Percentiles rank a stretch among this genome's conserved stretches.
Evolutionary conservation across 1,284 basidiomycete genomes (phyloP).

Genomic region (Cutaneotrichosporon curvatum): DNA sequence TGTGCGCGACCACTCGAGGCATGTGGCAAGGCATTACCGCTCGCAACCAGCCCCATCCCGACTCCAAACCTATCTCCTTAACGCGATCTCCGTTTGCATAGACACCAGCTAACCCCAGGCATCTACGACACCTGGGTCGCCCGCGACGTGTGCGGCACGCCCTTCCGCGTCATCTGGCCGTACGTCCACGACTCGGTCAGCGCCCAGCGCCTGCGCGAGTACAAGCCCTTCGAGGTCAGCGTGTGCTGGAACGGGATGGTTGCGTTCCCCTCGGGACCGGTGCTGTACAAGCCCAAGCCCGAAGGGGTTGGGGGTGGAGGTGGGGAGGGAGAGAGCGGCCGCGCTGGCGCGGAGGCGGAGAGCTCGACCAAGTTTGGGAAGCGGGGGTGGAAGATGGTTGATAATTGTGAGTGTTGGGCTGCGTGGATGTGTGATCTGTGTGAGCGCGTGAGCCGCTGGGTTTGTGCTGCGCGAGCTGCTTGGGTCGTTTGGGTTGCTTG

Average conservation of each 20-base stretch:
- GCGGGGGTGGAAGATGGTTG: constrained; percentile 38
- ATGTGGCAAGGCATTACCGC: too few species aligned
- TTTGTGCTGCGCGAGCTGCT: too few species aligned
- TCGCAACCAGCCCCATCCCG: too few species aligned
- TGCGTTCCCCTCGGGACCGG: constrained; percentile 50
- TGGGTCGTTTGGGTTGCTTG: too few species aligned
- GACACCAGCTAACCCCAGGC: constrained; percentile 15
- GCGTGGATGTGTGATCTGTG: too few species aligned
- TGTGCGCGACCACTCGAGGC: too few species aligned
- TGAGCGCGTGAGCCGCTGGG: too few species aligned
- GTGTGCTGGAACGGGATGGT: constrained; percentile 51
- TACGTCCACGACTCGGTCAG: constrained; percentile 50
- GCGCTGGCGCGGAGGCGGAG: constrained; percentile 30
- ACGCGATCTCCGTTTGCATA: too few species aligned
- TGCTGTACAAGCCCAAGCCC: too few species aligned
- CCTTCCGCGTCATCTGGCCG: constrained; percentile 52
- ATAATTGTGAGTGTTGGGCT: constrained; percentile 39
- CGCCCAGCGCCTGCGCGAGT: constrained; percentile 42
- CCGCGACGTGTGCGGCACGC: constrained; percentile 47
- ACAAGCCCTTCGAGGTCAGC: constrained; percentile 52
- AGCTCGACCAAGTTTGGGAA: neutral
- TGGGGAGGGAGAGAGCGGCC: too few species aligned
- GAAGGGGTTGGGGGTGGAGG: too few species aligned
- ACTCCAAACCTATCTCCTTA: too few species aligned
- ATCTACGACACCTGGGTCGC: constrained; percentile 52